A percentile compares a stretch with the other conserved stretches of the same genome.
phyloP scores from a whole-genome alignment of 2,329 filamentous ascomycete genomes.

The Coniochaeta hoffmannii region DNA sequence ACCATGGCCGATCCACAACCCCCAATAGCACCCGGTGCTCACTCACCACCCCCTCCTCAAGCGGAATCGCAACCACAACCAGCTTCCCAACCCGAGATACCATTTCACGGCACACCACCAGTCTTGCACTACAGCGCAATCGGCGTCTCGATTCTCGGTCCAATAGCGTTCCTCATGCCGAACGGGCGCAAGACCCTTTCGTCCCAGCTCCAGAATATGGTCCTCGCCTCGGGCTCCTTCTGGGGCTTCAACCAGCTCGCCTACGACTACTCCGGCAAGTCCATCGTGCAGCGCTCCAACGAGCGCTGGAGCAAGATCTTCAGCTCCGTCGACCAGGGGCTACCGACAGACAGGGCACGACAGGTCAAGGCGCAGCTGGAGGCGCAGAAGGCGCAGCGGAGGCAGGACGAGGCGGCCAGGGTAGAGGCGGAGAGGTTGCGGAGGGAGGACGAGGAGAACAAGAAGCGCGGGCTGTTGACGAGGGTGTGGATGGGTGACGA shows the following conservation, averaged over 20 bases:
- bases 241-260: conserved; percentile 48
- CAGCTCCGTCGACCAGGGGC: conserved; percentile 21
- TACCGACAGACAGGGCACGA: conserved; percentile 46
- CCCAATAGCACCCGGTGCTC: not conserved
- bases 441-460: conserved; percentile 17
- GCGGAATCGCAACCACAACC: conserved; percentile 9
- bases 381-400: conserved; percentile 33
- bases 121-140: conserved; percentile 40
- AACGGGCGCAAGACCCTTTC: conserved; percentile 6
- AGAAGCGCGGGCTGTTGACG: conserved; percentile 25
- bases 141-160: conserved; percentile 37
- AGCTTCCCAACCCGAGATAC: not conserved
- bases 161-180: conserved; percentile 28
- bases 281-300: conserved; percentile 39
- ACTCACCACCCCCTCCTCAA: not conserved
- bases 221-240: conserved; percentile 42
- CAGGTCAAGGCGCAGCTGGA: conserved; percentile 38
- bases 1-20: not conserved
- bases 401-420: conserved; percentile 21
- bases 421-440: conserved; percentile 8
- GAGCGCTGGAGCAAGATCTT: conserved; percentile 36
- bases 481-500: conserved; percentile 54
- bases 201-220: conserved; percentile 31
- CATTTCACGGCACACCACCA: conserved; percentile 17
- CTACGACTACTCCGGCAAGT: conserved; percentile 49